Base-by-base conservation (phyloP, 768 basidiomycete genomes). In the Rhodocollybia butyracea region DNA sequence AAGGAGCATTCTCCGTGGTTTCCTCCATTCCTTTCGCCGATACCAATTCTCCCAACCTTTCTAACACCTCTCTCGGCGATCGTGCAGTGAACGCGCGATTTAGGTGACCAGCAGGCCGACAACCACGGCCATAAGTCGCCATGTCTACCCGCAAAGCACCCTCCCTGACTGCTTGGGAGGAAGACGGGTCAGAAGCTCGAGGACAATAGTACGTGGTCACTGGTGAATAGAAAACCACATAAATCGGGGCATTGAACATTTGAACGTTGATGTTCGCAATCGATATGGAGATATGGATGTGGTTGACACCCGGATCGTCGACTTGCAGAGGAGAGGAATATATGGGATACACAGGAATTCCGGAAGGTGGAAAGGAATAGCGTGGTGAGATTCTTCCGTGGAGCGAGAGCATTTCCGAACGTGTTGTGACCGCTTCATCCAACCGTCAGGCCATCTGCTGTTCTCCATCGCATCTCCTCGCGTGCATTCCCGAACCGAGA, bases 91-190 rank as follows among this genome's bases (percentile, higher is more conserved):
- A 86, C 22, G 98, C 94, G 24, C 96, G 76, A 31, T 84, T 81
- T 36, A 99, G 72, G 11, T 95, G 79, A 1, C 85, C 80, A 0
- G 87, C 87, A 3, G 98, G 76, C 5, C 96, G 75, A 63, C 96
- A 98, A 1, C 94, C 96, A 59, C 88, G 83, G 0, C 93, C 93
- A 61, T 97, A 97, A 0, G 95, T 95, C 3, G 94, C 90, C 2
- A 98, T 80, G 0, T 88, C 91, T 21, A 99, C 71, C 64, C 89
- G 89, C 1, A 91, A 70, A 2, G 84, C 15, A 27, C 51, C n/a
- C 51, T 30, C 39, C 39, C 30, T 6, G 7, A 29, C 38, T 34
- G 30, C 17, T 22, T 3, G 36, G 24, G 3, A 26, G 5, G 21
- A 36, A 39, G 22, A 15, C 47, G 58, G 38, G 46, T 53, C 45